These are phyloP conservation scores for Antitrichia curtipendula DNA, from an alignment of 225 moss, liverwort and hornwort genomes.

Conservation along the genomic window DNA sequence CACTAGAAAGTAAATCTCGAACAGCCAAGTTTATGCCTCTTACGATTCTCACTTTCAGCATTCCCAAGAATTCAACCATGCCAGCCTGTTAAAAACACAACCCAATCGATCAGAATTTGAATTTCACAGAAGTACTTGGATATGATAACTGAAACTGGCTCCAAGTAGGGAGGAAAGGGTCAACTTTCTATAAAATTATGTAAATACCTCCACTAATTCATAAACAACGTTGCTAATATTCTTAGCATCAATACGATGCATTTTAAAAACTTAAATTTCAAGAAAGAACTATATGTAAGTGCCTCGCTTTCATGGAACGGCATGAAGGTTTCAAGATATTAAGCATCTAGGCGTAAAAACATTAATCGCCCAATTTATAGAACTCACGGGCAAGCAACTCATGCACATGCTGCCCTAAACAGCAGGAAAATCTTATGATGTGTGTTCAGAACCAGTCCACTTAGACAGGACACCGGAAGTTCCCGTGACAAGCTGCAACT, in stretches of 20 bases:
- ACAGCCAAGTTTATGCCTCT: conserved; percentile 73
- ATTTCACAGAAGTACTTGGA: background rate
- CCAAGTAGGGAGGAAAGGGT: background rate
- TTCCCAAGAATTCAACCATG: conserved; percentile 94
- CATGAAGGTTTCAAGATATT: background rate
- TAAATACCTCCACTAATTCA: background rate
- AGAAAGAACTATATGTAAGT: background rate
- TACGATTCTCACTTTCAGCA: conserved; percentile 75
- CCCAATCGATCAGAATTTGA: background rate
- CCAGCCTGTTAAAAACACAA: conserved; percentile 52
- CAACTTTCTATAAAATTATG: background rate
- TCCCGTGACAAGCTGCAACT: background rate
- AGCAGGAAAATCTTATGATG: background rate
- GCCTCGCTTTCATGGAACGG: background rate
- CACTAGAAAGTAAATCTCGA: conserved; percentile 79
- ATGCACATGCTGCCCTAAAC: background rate
- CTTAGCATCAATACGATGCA: background rate
- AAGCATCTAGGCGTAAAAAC: background rate
- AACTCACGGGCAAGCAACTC: background rate
- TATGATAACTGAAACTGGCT: background rate
- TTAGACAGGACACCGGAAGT: background rate
- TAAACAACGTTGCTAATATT: background rate
- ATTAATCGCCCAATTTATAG: background rate
- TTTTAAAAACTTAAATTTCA: background rate
- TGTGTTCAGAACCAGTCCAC: background rate